Percentiles rank a stretch among this genome's conserved stretches.
phyloP scores from a whole-genome alignment of 2,329 filamentous ascomycete genomes.

The Calonectria hongkongensis region DNA sequence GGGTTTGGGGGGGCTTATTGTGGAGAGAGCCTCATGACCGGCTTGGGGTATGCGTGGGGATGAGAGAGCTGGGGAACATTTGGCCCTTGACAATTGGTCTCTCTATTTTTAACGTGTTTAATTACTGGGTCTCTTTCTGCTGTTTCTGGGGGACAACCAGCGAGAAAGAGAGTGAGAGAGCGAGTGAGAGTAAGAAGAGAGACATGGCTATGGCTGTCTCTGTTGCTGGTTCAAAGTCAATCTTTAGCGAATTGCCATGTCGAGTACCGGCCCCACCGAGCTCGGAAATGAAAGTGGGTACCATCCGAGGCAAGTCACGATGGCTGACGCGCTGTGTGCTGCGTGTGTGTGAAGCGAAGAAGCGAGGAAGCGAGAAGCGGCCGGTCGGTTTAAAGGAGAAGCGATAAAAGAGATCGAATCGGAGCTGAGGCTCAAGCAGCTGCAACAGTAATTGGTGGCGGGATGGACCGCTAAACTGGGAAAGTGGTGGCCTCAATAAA shows the following conservation, averaged over 20 bases:
- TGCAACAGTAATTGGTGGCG: background rate
- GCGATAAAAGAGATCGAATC: background rate
- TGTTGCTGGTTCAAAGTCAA: no score
- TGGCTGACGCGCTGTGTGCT: background rate
- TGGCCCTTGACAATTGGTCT: no score
- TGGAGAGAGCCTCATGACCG: no score
- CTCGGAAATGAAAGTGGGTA: constrained; percentile 17
- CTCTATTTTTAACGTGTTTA: no score
- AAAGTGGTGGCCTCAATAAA: background rate
- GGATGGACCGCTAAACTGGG: background rate
- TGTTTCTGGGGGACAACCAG: no score
- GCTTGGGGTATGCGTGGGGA: no score
- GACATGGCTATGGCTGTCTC: no score
- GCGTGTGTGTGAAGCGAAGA: background rate
- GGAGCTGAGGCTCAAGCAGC: background rate
- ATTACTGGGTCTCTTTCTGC: no score
- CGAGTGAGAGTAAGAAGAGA: no score
- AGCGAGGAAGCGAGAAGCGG: background rate
- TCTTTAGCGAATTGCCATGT: background rate
- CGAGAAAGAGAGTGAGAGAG: no score
- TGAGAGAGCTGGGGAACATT: no score
- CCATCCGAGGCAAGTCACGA: constrained; percentile 3
- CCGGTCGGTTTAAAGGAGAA: constrained; percentile 6
- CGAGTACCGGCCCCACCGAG: constrained; percentile 7
- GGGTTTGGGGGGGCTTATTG: no score